phyloP scores from a whole-genome alignment of 1,139 yeast genomes.

The Candida sp. region DNA sequence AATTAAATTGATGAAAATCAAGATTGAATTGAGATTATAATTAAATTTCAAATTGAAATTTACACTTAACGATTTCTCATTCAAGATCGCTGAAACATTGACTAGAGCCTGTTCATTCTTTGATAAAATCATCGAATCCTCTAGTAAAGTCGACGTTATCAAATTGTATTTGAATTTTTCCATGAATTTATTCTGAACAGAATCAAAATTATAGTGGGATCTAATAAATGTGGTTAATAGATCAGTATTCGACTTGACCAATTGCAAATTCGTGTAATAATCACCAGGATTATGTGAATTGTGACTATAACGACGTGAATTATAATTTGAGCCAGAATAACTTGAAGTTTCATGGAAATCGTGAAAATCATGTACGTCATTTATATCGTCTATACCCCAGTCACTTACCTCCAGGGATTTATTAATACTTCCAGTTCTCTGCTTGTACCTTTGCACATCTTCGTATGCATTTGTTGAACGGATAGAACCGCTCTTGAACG shows the following conservation, averaged over 20 bases:
- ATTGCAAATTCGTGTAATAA: conserved; percentile 1
- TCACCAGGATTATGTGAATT: background rate
- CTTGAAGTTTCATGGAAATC: background rate
- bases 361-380: conserved; percentile 3
- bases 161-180: conserved; percentile 42
- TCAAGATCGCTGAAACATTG: conserved; percentile 3
- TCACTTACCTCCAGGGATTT: conserved; percentile 25
- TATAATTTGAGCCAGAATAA: background rate
- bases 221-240: background rate
- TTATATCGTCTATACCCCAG: conserved; percentile 40
- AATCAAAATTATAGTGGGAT: background rate
- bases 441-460: background rate
- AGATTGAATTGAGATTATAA: conserved; percentile 11
- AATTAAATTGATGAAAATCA: conserved; percentile 18
- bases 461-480: background rate
- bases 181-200: conserved; percentile 23
- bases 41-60: background rate
- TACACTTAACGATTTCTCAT: background rate
- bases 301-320: background rate
- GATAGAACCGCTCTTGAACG: background rate
- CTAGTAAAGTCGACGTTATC: conserved; percentile 38
- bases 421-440: background rate
- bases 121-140: conserved; percentile 41
- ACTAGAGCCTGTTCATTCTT: conserved; percentile 37
- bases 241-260: background rate